Evolutionary conservation across 2,329 filamentous ascomycete species (phyloP), one percentile per base, ranked within the genome.

Genomic region (Emmonsiellopsis sp.): DNA sequence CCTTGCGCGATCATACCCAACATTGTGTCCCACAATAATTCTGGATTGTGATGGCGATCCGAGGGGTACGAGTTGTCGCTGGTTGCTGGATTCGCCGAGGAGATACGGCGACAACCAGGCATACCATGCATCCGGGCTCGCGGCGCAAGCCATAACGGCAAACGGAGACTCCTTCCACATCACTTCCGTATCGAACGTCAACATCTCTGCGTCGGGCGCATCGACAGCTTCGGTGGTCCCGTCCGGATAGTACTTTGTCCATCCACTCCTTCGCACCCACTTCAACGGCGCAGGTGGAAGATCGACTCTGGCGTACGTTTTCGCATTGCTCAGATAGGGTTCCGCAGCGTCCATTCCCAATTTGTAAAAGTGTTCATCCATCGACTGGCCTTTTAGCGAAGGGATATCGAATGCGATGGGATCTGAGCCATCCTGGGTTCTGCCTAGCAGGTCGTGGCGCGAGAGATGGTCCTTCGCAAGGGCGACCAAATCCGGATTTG

Each of bases 41-140:
- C 90, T 83, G 26, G 86, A 79, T 58, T 81, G 78, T 2, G 75
- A 76, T 7, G 85, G 82, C 62, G 96, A 85, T 32, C 93, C 94
- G 6, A 98, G 72, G 0, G 94, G 90, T 48, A 98, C 85, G 10
- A 98, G 74, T 56, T 98, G 92, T 47, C 82, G 80, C 63, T 89
- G 80, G 34, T 83, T 83, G 37, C 86, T 75, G 1, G 88, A 85
- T 73, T 97, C 89, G 32, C 84, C 87, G 15, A 98, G 72, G 37
- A 98, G 74, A 92, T 92, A 98, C 0, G 93, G 93, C 10, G 93
- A 98, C 51, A 98, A 71, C 93, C 93, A 98, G 0, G 86, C 89
- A 73, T 98, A 98, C 94, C 94, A 98, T 32, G 90, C 85, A 2
- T 84, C 91, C 0, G 89, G 85, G 61, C 90, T 90, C 15, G 85